Evolutionary conservation across 768 basidiomycete genomes (phyloP).

Genomic region (Pleurotus ostreatus): DNA sequence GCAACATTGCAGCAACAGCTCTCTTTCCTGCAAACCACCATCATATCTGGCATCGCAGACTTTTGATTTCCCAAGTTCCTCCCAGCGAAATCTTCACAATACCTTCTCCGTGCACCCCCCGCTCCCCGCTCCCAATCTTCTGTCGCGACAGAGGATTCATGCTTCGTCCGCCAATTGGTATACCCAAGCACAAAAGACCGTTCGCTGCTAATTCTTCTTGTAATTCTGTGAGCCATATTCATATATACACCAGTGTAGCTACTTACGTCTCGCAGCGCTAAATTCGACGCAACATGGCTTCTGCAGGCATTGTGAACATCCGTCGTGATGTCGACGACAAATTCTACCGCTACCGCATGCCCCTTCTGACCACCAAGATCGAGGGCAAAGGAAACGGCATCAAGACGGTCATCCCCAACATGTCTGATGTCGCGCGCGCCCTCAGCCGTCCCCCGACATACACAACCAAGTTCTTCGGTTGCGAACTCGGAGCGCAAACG

Average conservation of each 20-base stretch:
- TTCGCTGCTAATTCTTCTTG: slow-evolving; percentile 39
- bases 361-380: slow-evolving; percentile 89
- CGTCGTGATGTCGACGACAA: slow-evolving; percentile 96
- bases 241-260: background rate
- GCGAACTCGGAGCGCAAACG: slow-evolving; percentile 97
- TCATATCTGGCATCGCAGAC: background rate
- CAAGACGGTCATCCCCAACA: slow-evolving; percentile 98
- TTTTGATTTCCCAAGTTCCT: slow-evolving; percentile 17
- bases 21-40: slow-evolving; percentile 9
- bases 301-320: slow-evolving; percentile 85
- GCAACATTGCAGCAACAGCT: background rate
- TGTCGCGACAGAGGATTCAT: slow-evolving; percentile 84
- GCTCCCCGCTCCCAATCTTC: slow-evolving; percentile 43
- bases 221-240: slow-evolving; percentile 42
- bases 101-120: slow-evolving; percentile 51
- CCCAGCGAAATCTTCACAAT: slow-evolving; percentile 47
- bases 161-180: slow-evolving; percentile 85
- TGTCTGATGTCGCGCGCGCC: slow-evolving; percentile 95
- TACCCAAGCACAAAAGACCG: slow-evolving; percentile 59
- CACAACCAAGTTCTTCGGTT: slow-evolving; percentile 98
- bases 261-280: slow-evolving; percentile 44
- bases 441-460: slow-evolving; percentile 93
- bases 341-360: slow-evolving; percentile 98
- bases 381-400: slow-evolving; percentile 99
- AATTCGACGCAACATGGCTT: slow-evolving; percentile 79